Evolutionary conservation across 805 yeast genomes (phyloP), one percentile per base, ranked within the genome.

Genomic region (Yarrowia keelungensis): DNA sequence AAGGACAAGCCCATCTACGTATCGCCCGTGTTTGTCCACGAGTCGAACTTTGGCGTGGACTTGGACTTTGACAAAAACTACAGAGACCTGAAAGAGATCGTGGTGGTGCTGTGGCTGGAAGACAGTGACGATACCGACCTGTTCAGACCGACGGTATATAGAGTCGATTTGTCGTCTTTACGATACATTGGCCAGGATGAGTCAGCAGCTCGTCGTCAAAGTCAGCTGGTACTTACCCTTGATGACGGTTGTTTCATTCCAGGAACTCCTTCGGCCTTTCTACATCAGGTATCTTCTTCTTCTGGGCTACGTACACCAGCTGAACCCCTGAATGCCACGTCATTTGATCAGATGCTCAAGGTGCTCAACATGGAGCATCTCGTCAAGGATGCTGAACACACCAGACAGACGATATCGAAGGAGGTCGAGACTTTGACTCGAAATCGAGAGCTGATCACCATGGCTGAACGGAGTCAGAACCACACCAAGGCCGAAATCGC

Each of bases 141-240:
- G 14, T 47, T 49, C 38, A 36, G 56, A 22, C 56, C 56, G 14
- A 10, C 26, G 39, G 12, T 47, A 16, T 9, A 36, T 14, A 19
- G 26, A 8, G 56, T 62, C n/a, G 56, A 62, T 8, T 32, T 62
- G 43, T 14, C 45, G 32, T 49, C 43, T 2, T 16, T 62, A 7
- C 45, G 67, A 8, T 62, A 62, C 56, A 62, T 62, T 47, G 67
- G 67, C 22, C 67, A 62, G 39, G 67, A 62, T 12, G 67, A 62
- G 22, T 3, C 47, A 0, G 36, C 54, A 9, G 56, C 67, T 2
- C 46, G 15, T 1, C n/a, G 38, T 10, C 56, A 36, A 35, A 62
- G 47, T 26, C 67, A 62, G 15, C 26, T 62, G n/a, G 47, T 62
- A 4, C 14, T 62, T 10, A 12, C 56, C 3, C 54, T 49, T 2